Base-by-base conservation (phyloP, 1,139 yeast species). In the Saccharomyces hybrid region DNA sequence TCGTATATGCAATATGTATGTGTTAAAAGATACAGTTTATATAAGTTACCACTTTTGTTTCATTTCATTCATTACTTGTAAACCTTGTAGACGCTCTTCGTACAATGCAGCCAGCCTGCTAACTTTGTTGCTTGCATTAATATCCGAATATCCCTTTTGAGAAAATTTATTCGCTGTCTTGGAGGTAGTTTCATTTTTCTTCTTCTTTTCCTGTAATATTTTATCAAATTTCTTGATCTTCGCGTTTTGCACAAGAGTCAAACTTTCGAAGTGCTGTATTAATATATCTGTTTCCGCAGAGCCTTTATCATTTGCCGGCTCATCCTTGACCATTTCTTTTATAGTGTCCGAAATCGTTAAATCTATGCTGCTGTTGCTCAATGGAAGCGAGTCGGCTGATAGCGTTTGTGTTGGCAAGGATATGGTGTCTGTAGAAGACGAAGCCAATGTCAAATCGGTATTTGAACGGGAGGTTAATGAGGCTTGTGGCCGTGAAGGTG, bases 21-120 rank as follows among this genome's bases (percentile, higher is more conserved):
- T 44, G 47, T 47, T 46, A 46, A 46, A 29, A 26, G n/a, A n/a
- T n/a, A n/a, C n/a, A n/a, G n/a, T n/a, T n/a, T n/a, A n/a, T n/a
- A n/a, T n/a, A n/a, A n/a, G 31, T 27, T 27, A 27, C 28, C 32
- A 48, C 27, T 49, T 57, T 44, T 47, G 51, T 42, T 61, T 58
- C 48, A 70, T 59, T 32, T 67, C 68, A 54, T 73, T 72, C 57
- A 81, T 70, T 31, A 80, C 72, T 58, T 78, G 78, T 52, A 80
- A 68, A 3, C 83, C 84, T 61, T 78, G 76, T 16, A 78, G 68
- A 60, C 85, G 71, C 62, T 81, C 84, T 62, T 81, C 86, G 60
- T 78, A 81, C 52, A 81, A 66, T 54, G 74, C 76, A 6, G 85
- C 82, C 56, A 81, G 72, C 62, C 78, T 79, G 19, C 81, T 76